Percentiles rank a stretch among this genome's conserved stretches.
These are phyloP conservation scores for Taiwanofungus camphoratus DNA, from an alignment of 1,284 basidiomycete genomes.

Conservation along the genomic window DNA sequence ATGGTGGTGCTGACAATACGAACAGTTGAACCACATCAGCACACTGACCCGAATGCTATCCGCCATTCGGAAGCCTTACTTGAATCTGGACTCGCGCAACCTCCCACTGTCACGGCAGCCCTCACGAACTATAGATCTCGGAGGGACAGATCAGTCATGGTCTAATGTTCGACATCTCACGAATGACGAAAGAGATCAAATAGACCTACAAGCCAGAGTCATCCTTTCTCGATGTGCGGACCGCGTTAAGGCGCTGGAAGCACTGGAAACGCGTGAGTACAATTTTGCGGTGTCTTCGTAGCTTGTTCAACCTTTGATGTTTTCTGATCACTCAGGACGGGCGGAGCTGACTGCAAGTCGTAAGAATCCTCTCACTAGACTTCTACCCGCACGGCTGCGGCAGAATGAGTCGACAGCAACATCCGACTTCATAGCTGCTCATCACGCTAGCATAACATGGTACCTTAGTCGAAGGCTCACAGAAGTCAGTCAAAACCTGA, in stretches of 20 bases:
- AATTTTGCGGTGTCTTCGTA: slow-evolving; percentile 10
- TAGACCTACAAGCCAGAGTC: slow-evolving; percentile 83
- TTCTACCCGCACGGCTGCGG: slow-evolving; percentile 61
- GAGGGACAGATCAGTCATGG: slow-evolving; percentile 51
- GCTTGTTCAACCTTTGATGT: neutral
- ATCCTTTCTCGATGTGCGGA: slow-evolving; percentile 80
- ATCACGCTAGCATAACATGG: slow-evolving; percentile 82
- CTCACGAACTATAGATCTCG: slow-evolving; percentile 51
- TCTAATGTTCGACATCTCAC: slow-evolving; percentile 65
- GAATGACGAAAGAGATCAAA: slow-evolving; percentile 86
- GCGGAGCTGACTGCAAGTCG: slow-evolving; percentile 55
- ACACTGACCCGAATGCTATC: slow-evolving; percentile 65
- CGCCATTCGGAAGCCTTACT: slow-evolving; percentile 70
- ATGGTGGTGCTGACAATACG: neutral
- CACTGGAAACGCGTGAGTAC: slow-evolving; percentile 73
- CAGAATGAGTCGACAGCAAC: slow-evolving; percentile 52
- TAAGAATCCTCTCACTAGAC: slow-evolving; percentile 53
- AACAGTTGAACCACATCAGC: slow-evolving; percentile 65
- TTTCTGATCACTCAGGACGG: slow-evolving; percentile 44
- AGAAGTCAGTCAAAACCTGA: slow-evolving; percentile 71
- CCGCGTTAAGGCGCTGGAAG: slow-evolving; percentile 80
- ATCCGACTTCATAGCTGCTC: slow-evolving; percentile 73
- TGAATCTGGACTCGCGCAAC: slow-evolving; percentile 62
- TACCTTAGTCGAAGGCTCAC: slow-evolving; percentile 77
- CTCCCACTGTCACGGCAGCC: slow-evolving; percentile 44